Evolutionary conservation across 805 yeast species (phyloP), one percentile per base, ranked within the genome.

Genomic region (Wickerhamomyces rabaulensis): DNA sequence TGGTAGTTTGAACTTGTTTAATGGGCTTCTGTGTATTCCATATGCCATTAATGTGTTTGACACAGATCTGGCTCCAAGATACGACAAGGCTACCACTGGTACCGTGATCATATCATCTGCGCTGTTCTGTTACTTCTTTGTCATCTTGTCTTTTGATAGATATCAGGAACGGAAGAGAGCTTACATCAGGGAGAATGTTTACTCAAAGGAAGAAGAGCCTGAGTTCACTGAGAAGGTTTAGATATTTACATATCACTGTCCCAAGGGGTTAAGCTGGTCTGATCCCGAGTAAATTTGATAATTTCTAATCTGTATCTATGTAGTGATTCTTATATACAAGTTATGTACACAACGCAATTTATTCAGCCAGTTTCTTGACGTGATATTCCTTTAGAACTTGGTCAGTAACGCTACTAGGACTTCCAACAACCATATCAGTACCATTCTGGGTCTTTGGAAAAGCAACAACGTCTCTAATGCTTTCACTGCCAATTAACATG

Each of bases 401-500:
- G 12, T 71, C 69, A 3, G 72, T 61, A 2, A 88, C 90, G 21
- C 56, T 60, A 40, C 90, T 80, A 3, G 99, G 99, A 51, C 95
- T 83, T 8, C 79, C 85, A 7, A 94, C 96, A 40, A 92, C 88
- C 1, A 88, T 80, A 61, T 94, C 99, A 1, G 80, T 68, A 2
- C 99, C 99, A 9, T 86, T 78, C 53, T 84, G 83, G 40, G 90
- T 89, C 68, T 94, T 94, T 2, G 99, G 99, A 64, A 94, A 94
- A 1, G 98, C 96, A 50, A 94, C 84, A 4, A 94, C 98, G 60
- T 94, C 97, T 53, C 97, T 70, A 29, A 94, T 91, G 52, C 88
- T 87, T 5, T 71, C 59, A 17, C 84, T 73, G 0, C 89, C 94
- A n/a, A 83, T 65, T 27, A 92, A 62, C 92, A 92, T 89, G 0